Evolutionary conservation across 1,284 basidiomycete species (phyloP).

Genomic region (Sanghuangporus baumii): DNA sequence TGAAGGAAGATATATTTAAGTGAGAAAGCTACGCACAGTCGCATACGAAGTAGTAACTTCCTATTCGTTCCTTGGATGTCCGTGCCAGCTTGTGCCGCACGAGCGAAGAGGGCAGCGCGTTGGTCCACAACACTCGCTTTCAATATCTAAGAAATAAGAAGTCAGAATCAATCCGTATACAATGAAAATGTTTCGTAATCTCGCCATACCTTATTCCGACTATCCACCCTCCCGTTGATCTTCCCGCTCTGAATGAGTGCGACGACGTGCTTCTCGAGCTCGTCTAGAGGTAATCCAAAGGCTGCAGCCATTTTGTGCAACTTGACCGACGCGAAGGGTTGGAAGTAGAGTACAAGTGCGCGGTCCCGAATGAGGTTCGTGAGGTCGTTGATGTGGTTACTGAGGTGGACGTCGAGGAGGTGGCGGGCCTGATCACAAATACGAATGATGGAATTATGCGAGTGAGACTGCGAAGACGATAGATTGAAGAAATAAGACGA

Average conservation of each 20-base stretch:
- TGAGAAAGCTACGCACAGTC: too few relatives aligned
- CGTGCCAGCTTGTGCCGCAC: constrained; percentile 64
- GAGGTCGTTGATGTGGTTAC: constrained; percentile 54
- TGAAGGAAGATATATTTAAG: too few relatives aligned
- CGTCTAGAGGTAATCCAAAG: constrained; percentile 74
- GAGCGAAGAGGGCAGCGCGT: constrained; percentile 65
- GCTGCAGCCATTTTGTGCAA: constrained; percentile 75
- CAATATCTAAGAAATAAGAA: constrained; percentile 44
- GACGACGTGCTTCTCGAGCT: constrained; percentile 67
- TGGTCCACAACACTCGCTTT: constrained; percentile 71
- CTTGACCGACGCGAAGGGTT: constrained; percentile 76
- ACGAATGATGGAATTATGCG: not conserved
- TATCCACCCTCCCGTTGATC: constrained; percentile 76
- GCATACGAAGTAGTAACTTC: constrained; percentile 72
- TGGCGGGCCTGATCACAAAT: constrained; percentile 55
- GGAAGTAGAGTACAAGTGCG: constrained; percentile 79
- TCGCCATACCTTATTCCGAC: constrained; percentile 60
- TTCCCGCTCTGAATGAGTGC: constrained; percentile 67
- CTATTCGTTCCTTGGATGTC: constrained; percentile 67
- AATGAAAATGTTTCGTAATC: not conserved
- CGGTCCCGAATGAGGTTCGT: constrained; percentile 62
- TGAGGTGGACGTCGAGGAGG: constrained; percentile 69
- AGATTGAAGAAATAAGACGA: constrained; percentile 24
- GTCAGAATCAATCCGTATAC: not conserved
- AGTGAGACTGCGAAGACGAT: not conserved